phyloP scores from a whole-genome alignment of 192 early-diverging fungal species.

The Paraglomus brasilianum region DNA sequence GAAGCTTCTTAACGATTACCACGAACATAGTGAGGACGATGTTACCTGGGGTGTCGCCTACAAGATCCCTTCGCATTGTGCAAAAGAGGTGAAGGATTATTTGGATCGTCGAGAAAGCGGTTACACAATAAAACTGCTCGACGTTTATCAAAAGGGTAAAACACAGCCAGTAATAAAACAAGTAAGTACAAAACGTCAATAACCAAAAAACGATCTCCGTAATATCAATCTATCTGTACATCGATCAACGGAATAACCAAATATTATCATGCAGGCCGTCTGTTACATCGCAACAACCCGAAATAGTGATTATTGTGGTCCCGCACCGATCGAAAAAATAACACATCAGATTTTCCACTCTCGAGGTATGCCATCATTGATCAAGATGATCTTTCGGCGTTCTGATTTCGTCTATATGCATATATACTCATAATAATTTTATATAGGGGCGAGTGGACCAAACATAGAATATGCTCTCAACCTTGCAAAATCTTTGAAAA shows the following conservation, averaged over 20 bases:
- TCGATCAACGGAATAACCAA: no score
- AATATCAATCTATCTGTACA: neutral
- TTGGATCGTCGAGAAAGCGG: conserved; percentile 90
- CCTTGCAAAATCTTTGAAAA: conserved; percentile 52
- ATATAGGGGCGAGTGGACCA: conserved; percentile 62
- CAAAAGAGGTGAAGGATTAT: conserved; percentile 65
- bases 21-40: conserved; percentile 43
- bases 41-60: conserved; percentile 84
- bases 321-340: conserved; percentile 57
- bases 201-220: neutral
- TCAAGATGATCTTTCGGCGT: neutral
- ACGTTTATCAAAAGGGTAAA: conserved; percentile 53
- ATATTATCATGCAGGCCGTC: conserved; percentile 48
- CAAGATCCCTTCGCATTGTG: conserved; percentile 65
- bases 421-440: neutral
- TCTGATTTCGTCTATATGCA: neutral
- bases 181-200: conserved; percentile 36
- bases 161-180: conserved; percentile 49
- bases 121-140: conserved; percentile 64
- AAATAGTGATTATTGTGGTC: conserved; percentile 80
- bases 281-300: conserved; percentile 77
- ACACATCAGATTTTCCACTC: conserved; percentile 72
- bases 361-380: conserved; percentile 41
- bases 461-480: conserved; percentile 72
- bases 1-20: conserved; percentile 48